Conservation (phyloP, 768 basidiomycete species). For the Phaffia australis region DNA sequence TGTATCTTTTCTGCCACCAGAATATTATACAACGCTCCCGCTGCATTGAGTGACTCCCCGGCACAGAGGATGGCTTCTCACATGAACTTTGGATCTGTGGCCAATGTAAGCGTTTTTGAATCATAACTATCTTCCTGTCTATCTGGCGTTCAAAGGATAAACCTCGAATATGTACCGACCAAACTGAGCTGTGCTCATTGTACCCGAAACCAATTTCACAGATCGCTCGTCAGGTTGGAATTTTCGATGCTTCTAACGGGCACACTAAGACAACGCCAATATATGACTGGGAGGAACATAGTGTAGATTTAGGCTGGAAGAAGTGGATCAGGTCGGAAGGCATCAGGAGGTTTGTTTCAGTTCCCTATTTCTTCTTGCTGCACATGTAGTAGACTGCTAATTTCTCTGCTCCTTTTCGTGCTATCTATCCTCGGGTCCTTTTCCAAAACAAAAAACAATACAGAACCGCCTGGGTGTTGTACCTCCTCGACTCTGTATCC, state of each 20-base stretch:
- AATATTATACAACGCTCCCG: constrained; percentile 21
- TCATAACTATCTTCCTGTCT: not conserved
- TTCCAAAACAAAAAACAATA: too few relatives aligned
- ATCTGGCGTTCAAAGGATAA: too few relatives aligned
- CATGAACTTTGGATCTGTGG: constrained; percentile 36
- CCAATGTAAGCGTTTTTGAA: constrained; percentile 30
- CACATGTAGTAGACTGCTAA: not conserved
- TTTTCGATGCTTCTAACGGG: constrained; percentile 35
- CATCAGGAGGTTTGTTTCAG: constrained; percentile 30
- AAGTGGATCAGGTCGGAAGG: constrained; percentile 40
- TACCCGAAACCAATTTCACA: constrained; percentile 16
- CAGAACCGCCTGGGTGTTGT: constrained; percentile 36
- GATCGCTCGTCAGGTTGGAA: constrained; percentile 38
- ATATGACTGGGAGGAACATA: constrained; percentile 22
- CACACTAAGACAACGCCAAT: constrained; percentile 23
- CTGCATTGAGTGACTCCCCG: constrained; percentile 13
- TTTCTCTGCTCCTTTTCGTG: not conserved
- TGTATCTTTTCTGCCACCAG: too few relatives aligned
- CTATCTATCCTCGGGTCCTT: not conserved
- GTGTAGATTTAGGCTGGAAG: constrained; percentile 36
- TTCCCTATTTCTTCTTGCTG: not conserved
- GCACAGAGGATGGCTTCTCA: constrained; percentile 32
- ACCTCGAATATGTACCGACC: not conserved
- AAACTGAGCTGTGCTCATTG: not conserved
- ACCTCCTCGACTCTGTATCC: constrained; percentile 39